Evolutionary conservation across 495 filamentous ascomycete species (phyloP).

Genomic region (Talaromyces wortmannii): DNA sequence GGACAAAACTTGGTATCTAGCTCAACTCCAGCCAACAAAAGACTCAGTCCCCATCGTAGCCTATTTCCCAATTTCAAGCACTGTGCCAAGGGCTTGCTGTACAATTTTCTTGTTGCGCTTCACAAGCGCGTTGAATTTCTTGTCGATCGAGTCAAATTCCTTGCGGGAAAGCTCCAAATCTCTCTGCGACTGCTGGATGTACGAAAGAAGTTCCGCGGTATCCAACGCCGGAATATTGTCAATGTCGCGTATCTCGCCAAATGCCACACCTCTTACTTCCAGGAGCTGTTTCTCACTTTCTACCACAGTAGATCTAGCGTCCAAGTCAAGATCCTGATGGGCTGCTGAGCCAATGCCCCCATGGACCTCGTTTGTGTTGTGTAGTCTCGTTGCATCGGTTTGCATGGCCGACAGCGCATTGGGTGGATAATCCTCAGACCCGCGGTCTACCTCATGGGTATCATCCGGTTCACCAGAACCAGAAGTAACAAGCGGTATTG

Average conservation of each 20-base stretch:
- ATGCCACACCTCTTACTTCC: slow-evolving; percentile 23
- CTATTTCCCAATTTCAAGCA: slow-evolving; percentile 9
- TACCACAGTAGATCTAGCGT: slow-evolving; percentile 19
- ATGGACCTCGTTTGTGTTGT: background rate
- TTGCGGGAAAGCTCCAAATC: slow-evolving; percentile 35
- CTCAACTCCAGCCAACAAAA: background rate
- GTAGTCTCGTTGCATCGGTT: slow-evolving; percentile 2
- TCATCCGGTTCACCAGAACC: slow-evolving; percentile 6
- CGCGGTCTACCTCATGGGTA: background rate
- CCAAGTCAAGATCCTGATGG: background rate
- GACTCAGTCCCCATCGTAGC: background rate
- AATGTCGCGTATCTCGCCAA: slow-evolving; percentile 24
- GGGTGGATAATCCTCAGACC: slow-evolving; percentile 16
- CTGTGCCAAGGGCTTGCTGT: slow-evolving; percentile 25
- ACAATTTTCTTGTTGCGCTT: slow-evolving; percentile 44
- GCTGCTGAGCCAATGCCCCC: background rate
- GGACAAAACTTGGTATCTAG: background rate
- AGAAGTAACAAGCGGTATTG: slow-evolving; percentile 12
- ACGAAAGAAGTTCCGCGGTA: slow-evolving; percentile 30
- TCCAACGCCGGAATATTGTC: slow-evolving; percentile 37
- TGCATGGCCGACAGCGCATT: slow-evolving; percentile 23
- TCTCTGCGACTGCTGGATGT: slow-evolving; percentile 30
- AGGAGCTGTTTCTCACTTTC: slow-evolving; percentile 37
- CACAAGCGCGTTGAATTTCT: slow-evolving; percentile 38
- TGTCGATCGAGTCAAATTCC: slow-evolving; percentile 36